These are phyloP conservation scores for Passalora sequoiae DNA, from an alignment of 2,329 filamentous ascomycete species.

Conservation along the genomic window DNA sequence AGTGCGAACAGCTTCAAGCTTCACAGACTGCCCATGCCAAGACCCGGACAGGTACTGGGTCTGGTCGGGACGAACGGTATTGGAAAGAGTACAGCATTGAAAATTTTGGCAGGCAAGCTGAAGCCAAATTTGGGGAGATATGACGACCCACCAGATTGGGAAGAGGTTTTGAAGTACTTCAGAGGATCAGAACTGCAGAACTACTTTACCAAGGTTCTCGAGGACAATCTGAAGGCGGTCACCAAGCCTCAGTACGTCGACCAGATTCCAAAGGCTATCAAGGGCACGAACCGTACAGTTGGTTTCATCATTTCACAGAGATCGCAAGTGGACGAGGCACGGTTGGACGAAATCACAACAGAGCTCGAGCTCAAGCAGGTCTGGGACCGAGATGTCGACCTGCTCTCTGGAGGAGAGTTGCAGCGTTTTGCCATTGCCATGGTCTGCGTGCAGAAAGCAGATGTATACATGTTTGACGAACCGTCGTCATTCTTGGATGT, in stretches of 20 bases:
- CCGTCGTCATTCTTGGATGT: slow-evolving; percentile 98
- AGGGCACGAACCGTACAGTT: slow-evolving; percentile 68
- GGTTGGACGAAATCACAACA: slow-evolving; percentile 70
- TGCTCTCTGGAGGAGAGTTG: slow-evolving; percentile 93
- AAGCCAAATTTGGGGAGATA: slow-evolving; percentile 95
- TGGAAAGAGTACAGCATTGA: slow-evolving; percentile 98
- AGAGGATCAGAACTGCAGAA: slow-evolving; percentile 96
- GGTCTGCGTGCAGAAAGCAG: slow-evolving; percentile 90
- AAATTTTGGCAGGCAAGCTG: slow-evolving; percentile 96
- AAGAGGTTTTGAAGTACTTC: slow-evolving; percentile 98
- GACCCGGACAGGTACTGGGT: slow-evolving; percentile 90
- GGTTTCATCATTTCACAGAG: slow-evolving; percentile 71
- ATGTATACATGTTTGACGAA: slow-evolving; percentile 99
- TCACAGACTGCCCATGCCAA: slow-evolving; percentile 90
- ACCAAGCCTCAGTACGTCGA: slow-evolving; percentile 99
- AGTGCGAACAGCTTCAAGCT: slow-evolving; percentile 99
- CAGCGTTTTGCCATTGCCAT: slow-evolving; percentile 97
- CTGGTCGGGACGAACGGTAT: slow-evolving; percentile 99
- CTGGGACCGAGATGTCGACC: slow-evolving; percentile 81
- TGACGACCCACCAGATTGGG: slow-evolving; percentile 97
- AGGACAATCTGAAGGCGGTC: slow-evolving; percentile 94
- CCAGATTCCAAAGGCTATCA: slow-evolving; percentile 90
- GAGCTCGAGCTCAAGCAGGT: slow-evolving; percentile 84
- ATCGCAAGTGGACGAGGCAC: slow-evolving; percentile 65
- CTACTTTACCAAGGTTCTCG: slow-evolving; percentile 97